Percentiles rank a stretch among this genome's conserved stretches.
Evolutionary conservation across 352 stramenopile species (phyloP).

Genomic region (Globisporangium abappressorium): DNA sequence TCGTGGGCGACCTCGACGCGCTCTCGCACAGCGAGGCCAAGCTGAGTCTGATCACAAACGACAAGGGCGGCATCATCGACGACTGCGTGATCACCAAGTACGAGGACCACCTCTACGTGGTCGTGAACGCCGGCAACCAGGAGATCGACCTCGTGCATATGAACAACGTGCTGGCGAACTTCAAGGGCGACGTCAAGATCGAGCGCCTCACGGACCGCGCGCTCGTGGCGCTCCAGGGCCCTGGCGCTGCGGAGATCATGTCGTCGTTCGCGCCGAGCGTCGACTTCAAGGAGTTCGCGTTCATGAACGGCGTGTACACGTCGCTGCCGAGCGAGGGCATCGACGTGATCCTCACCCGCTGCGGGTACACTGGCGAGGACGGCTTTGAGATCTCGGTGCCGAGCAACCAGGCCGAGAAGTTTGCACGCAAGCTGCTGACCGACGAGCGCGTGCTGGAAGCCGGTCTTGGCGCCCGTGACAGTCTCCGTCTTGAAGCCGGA

Average conservation of each 20-base stretch:
- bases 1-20: slow-evolving; percentile 93
- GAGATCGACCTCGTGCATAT: slow-evolving; percentile 95
- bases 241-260: slow-evolving; percentile 87
- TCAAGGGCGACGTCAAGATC: slow-evolving; percentile 92
- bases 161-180: slow-evolving; percentile 72
- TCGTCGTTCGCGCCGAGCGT: slow-evolving; percentile 80
- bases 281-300: slow-evolving; percentile 91
- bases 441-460: slow-evolving; percentile 87
- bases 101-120: slow-evolving; percentile 92
- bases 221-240: slow-evolving; percentile 95
- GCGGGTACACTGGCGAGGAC: slow-evolving; percentile 99
- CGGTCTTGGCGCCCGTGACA: slow-evolving; percentile 96
- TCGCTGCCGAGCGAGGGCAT: slow-evolving; percentile 60
- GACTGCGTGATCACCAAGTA: slow-evolving; percentile 98
- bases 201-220: slow-evolving; percentile 92
- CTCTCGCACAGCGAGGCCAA: slow-evolving; percentile 87
- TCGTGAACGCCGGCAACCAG: slow-evolving; percentile 98
- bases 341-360: slow-evolving; percentile 92
- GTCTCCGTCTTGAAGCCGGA: slow-evolving; percentile 96
- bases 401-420: slow-evolving; percentile 46
- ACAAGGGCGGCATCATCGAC: slow-evolving; percentile 96
- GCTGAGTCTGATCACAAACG: slow-evolving; percentile 96
- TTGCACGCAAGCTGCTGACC: slow-evolving; percentile 52
- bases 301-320: slow-evolving; percentile 95
- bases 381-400: slow-evolving; percentile 97